These are phyloP conservation scores for Crithidia thermophila DNA, from an alignment of 208 protist genomes.

Conservation along the genomic window DNA sequence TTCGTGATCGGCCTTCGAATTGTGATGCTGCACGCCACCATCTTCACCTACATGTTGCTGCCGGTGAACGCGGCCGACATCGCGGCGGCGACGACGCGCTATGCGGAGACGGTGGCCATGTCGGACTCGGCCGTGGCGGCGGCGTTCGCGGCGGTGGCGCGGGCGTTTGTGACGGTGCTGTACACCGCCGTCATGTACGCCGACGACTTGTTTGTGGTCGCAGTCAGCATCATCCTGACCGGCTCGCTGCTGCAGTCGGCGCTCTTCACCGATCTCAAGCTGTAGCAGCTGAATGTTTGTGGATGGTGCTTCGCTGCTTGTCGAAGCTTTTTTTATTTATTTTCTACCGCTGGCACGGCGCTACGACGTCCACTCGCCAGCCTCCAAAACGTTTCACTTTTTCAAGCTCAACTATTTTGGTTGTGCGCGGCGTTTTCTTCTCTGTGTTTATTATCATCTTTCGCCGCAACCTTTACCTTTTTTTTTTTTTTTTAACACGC, in stretches of 20 bases:
- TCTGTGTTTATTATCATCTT: background rate
- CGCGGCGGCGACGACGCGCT: constrained; percentile 2
- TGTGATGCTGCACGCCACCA: constrained; percentile 33
- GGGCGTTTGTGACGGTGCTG: constrained; percentile 11
- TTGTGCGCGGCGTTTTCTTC: too few species aligned
- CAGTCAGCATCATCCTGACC: constrained; percentile 30
- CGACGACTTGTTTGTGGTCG: constrained; percentile 37
- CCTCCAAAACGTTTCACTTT: too few species aligned
- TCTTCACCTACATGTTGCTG: constrained; percentile 34
- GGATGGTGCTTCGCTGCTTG: background rate
- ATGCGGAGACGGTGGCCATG: background rate
- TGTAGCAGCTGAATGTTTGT: background rate
- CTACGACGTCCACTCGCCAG: too few species aligned
- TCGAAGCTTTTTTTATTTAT: background rate
- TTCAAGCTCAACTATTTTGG: too few species aligned
- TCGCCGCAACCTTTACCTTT: background rate
- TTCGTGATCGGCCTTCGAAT: constrained; percentile 41
- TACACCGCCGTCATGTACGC: constrained; percentile 26
- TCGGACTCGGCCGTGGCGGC: background rate
- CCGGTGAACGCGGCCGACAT: constrained; percentile 12
- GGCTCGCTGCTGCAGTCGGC: constrained; percentile 32
- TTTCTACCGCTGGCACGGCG: background rate
- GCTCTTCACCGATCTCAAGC: constrained; percentile 32
- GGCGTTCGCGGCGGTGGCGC: constrained; percentile 1
- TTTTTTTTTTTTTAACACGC: background rate